Conservation (phyloP, 495 filamentous ascomycete genomes). For the Podospora fimiseda region DNA sequence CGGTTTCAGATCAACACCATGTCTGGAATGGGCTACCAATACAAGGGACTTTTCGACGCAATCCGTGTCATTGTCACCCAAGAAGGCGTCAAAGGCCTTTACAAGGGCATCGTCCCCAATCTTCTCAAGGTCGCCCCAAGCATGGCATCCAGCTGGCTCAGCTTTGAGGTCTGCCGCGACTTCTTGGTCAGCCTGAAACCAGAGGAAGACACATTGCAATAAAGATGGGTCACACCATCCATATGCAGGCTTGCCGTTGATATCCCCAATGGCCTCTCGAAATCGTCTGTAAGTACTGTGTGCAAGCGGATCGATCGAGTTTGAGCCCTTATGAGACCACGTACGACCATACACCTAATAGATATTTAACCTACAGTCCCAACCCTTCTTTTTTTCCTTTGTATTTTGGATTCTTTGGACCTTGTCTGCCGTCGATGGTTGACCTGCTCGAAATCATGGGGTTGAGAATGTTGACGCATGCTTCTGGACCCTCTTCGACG, state of each 20-base stretch:
- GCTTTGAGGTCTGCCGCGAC: constrained; percentile 89
- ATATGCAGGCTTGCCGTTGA: neutral
- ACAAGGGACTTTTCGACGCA: constrained; percentile 80
- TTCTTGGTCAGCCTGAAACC: constrained; percentile 59
- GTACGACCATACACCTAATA: neutral
- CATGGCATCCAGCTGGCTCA: constrained; percentile 97
- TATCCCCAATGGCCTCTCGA: neutral
- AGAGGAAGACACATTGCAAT: constrained; percentile 26
- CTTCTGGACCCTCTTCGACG: no score
- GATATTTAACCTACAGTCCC: neutral
- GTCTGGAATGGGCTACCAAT: constrained; percentile 97
- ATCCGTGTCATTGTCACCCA: constrained; percentile 70
- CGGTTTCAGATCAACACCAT: constrained; percentile 99
- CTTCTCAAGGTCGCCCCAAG: constrained; percentile 94
- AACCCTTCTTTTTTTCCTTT: no score
- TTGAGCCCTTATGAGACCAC: neutral
- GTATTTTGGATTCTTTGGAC: neutral
- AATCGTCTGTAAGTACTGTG: neutral
- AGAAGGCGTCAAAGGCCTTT: constrained; percentile 65
- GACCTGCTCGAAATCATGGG: neutral
- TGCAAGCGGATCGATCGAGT: neutral
- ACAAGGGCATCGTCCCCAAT: constrained; percentile 92
- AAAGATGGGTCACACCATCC: neutral
- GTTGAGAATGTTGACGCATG: no score
- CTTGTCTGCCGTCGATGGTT: neutral